Evolutionary conservation across 2,329 filamentous ascomycete genomes (phyloP), one percentile per base, ranked within the genome.

Genomic region (Rosellinia necatrix): DNA sequence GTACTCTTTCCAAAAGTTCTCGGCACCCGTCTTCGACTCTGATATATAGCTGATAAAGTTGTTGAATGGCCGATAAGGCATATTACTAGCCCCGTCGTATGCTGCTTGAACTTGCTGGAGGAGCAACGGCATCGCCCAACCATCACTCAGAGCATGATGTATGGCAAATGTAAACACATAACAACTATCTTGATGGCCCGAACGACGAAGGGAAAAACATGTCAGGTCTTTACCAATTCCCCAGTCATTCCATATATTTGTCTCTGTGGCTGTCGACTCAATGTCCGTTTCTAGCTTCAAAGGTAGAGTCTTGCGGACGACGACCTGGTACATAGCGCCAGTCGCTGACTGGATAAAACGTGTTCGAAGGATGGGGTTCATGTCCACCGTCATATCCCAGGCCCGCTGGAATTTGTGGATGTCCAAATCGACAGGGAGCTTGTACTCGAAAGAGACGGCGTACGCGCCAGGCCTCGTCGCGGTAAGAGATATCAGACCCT

Each of bases 291-390:
- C 40, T 1, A 21, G 34, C 21, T 46, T 29, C 41, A 24, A 51
- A 15, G 35, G 6, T n/a, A 47, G 6, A 3, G 13, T 19, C 6
- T 10, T 17, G n/a, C 49, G 48, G 9, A 52, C 10, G 12, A 51
- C 42, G 8, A 29, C 41, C 43, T 51, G 48, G 29, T 47, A 51
- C 19, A 56, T 24, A 12, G 17, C 13, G 3, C 41, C 41, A 3
- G 13, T 27, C 7, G 22, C 13, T 4, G 48, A 41, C 19, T 50
- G 53, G 15, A 56, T 29, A 19, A 56, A 43, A 12, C 53, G 53
- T 10, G 47, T 51, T 51, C 53, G 25, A n/a, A 56, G 47, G 21
- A 56, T 56, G 3, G 53, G 48, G 13, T 51, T 56, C 2, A 27
- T 35, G 8, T 32, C 29, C 13, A 38, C 29, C 4, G 43, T 48